A percentile compares a stretch with the other conserved stretches of the same genome.
Conservation (phyloP, 495 filamentous ascomycete genomes). For the Aspergillus saccharolyticus region DNA sequence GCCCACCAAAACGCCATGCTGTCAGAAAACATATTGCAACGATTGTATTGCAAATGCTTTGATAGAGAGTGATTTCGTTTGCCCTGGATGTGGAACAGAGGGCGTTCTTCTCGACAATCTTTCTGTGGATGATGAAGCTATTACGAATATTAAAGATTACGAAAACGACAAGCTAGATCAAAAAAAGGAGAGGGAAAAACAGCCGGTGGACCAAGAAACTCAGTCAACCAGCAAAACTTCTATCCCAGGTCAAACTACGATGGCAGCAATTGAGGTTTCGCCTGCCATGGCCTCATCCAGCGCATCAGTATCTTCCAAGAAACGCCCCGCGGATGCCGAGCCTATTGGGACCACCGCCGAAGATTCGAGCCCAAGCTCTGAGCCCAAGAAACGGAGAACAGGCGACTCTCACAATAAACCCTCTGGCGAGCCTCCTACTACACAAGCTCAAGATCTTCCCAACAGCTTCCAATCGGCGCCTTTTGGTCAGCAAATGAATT, state of each 20-base stretch:
- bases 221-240: constrained; percentile 30
- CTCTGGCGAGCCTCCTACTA: constrained; percentile 3
- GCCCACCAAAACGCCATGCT: constrained; percentile 97
- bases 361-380: constrained; percentile 18
- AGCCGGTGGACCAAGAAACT: constrained; percentile 23
- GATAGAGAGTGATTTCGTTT: constrained; percentile 95
- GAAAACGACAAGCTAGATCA: constrained; percentile 63
- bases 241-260: constrained; percentile 7
- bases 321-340: constrained; percentile 75
- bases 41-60: constrained; percentile 97
- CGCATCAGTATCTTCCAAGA: constrained; percentile 51
- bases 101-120: constrained; percentile 92
- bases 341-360: constrained; percentile 33
- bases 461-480: constrained; percentile 17
- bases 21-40: constrained; percentile 94
- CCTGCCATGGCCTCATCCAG: constrained; percentile 27
- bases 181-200: constrained; percentile 60
- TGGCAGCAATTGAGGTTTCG: constrained; percentile 12
- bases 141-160: constrained; percentile 72
- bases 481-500: constrained; percentile 35
- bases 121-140: constrained; percentile 68
- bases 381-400: constrained; percentile 33
- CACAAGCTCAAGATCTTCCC: constrained; percentile 15
- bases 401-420: constrained; percentile 16
- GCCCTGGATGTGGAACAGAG: constrained; percentile 83